Conservation (phyloP, 108 stramenopile species). For the Pseudonitzschia delicatissima region DNA sequence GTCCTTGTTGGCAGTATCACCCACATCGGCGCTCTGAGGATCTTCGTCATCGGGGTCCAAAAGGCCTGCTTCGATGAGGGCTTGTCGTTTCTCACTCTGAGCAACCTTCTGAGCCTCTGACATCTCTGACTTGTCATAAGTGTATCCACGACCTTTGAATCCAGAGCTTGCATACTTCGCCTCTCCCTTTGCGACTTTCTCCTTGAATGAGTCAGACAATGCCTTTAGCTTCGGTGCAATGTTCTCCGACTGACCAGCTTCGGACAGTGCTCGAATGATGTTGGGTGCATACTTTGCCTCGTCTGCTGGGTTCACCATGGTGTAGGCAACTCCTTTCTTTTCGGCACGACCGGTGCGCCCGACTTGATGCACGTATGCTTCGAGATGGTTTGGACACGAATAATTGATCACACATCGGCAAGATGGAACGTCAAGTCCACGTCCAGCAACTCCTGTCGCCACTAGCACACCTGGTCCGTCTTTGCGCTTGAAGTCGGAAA, state of each 20-base stretch:
- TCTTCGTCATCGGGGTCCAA: constrained; percentile 82
- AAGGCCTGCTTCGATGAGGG: constrained; percentile 84
- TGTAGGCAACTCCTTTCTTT: constrained; percentile 93
- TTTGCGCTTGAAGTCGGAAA: constrained; percentile 93
- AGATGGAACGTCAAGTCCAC: constrained; percentile 96
- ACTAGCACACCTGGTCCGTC: constrained; percentile 88
- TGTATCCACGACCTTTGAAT: constrained; percentile 95
- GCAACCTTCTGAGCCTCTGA: constrained; percentile 91
- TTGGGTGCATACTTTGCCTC: constrained; percentile 96
- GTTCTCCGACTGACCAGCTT: constrained; percentile 89
- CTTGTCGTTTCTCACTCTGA: constrained; percentile 85
- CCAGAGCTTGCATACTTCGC: constrained; percentile 92
- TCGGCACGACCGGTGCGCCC: constrained; percentile 97
- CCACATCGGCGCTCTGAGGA: constrained; percentile 19
- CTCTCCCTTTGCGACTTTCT: constrained; percentile 91
- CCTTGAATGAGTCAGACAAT: constrained; percentile 88
- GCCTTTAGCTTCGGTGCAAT: constrained; percentile 79
- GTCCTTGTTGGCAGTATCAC: constrained; percentile 6
- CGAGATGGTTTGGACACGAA: constrained; percentile 96
- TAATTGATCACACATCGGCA: constrained; percentile 95
- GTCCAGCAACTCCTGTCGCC: constrained; percentile 92
- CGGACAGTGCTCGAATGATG: constrained; percentile 86
- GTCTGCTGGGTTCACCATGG: constrained; percentile 89
- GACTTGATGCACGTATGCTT: constrained; percentile 98
- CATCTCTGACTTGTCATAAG: constrained; percentile 93